A percentile compares a stretch with the other conserved stretches of the same genome.
Evolutionary conservation across 176 grass and related monocot species (phyloP).

Genomic region (Neostapfia colusana): DNA sequence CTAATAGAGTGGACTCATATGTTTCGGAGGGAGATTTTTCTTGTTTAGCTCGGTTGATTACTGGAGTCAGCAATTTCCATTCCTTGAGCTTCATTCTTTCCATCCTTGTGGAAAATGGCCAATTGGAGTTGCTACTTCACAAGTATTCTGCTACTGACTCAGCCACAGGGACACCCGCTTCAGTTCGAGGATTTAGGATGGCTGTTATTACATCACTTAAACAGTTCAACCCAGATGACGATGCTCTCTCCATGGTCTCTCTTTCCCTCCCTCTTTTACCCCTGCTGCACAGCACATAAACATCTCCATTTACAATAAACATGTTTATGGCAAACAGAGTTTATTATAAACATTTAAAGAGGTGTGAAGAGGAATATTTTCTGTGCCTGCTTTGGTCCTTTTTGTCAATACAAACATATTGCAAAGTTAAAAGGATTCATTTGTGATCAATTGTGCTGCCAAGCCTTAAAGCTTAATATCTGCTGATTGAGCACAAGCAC

Average conservation of each 20-base stretch:
- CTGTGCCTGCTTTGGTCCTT: constrained; percentile 4
- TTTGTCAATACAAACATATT: constrained; percentile 10
- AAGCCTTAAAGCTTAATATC: constrained; percentile 22
- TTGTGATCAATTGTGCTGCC: constrained; percentile 23
- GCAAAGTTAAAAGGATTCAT: not conserved
- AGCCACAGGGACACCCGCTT: constrained; percentile 67
- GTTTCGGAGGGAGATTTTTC: constrained; percentile 75
- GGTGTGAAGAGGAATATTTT: not conserved
- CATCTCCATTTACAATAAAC: not conserved
- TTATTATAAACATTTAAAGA: not conserved
- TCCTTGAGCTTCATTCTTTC: constrained; percentile 95
- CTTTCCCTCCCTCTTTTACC: not conserved
- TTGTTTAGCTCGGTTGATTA: constrained; percentile 80
- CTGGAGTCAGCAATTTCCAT: constrained; percentile 96
- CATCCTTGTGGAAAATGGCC: constrained; percentile 90
- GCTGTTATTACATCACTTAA: constrained; percentile 91
- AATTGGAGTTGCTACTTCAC: constrained; percentile 83
- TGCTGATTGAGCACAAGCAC: constrained; percentile 4
- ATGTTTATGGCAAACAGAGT: not conserved
- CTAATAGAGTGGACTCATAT: constrained; percentile 96
- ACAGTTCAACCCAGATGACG: constrained; percentile 66
- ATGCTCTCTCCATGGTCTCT: constrained; percentile 81
- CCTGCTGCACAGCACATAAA: not conserved
- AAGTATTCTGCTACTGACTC: constrained; percentile 85
- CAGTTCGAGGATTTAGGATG: constrained; percentile 86